Percentiles rank a stretch among this genome's conserved stretches.
Conservation (phyloP, 2,329 filamentous ascomycete genomes). For the Pseudocercospora cruenta region DNA sequence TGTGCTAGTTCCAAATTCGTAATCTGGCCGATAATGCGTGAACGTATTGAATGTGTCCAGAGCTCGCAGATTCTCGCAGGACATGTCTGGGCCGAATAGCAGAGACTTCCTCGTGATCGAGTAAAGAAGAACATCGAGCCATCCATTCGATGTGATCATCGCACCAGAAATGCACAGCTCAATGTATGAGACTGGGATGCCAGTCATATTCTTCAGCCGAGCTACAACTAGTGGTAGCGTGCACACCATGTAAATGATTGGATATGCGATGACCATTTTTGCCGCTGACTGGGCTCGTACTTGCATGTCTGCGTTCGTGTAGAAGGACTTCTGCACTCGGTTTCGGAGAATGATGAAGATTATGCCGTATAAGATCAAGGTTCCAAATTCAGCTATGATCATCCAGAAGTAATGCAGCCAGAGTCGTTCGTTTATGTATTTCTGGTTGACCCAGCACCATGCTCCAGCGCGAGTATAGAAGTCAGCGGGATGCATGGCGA, state of each 20-base stretch:
- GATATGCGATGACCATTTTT: slow-evolving; percentile 66
- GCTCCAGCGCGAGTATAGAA: slow-evolving; percentile 66
- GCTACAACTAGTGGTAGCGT: slow-evolving; percentile 67
- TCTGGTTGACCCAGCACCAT: slow-evolving; percentile 67
- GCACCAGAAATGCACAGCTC: slow-evolving; percentile 57
- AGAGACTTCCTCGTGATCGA: slow-evolving; percentile 58
- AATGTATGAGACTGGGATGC: slow-evolving; percentile 41
- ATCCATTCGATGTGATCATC: slow-evolving; percentile 61
- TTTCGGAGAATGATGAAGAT: slow-evolving; percentile 46
- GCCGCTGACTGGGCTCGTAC: slow-evolving; percentile 45
- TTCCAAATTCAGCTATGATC: slow-evolving; percentile 57
- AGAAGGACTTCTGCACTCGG: slow-evolving; percentile 42
- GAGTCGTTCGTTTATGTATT: slow-evolving; percentile 58
- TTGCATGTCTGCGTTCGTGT: slow-evolving; percentile 41
- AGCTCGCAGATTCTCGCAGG: slow-evolving; percentile 32
- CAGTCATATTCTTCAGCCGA: slow-evolving; percentile 64
- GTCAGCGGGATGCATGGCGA: slow-evolving; percentile 46
- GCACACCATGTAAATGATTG: slow-evolving; percentile 68
- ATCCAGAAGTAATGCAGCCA: slow-evolving; percentile 68
- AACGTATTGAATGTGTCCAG: slow-evolving; percentile 29
- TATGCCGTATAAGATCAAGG: slow-evolving; percentile 52
- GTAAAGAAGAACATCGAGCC: slow-evolving; percentile 61
- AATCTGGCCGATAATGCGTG: slow-evolving; percentile 25
- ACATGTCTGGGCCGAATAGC: slow-evolving; percentile 55
- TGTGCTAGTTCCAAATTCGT: slow-evolving; percentile 31